A percentile compares a stretch with the other conserved stretches of the same genome.
phyloP scores from a whole-genome alignment of 176 grass and related monocot genomes.

The Saccharum officinarum region DNA sequence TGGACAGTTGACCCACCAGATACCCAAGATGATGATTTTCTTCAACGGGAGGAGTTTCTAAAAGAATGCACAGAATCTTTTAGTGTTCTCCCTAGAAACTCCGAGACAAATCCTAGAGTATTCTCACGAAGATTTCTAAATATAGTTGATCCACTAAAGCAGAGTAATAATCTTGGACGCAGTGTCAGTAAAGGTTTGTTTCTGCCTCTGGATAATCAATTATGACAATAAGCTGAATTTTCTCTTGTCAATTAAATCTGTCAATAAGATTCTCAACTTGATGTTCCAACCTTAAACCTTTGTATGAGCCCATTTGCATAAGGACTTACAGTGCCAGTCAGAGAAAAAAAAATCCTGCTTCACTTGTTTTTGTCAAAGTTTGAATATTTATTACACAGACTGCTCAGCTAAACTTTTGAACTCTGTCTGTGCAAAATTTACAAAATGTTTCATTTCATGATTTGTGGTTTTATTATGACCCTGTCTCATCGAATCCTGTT shows the following conservation, averaged over 20 bases:
- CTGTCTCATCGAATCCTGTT: not conserved
- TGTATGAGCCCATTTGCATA: not conserved
- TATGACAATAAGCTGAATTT: slow-evolving; percentile 5
- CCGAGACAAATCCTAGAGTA: slow-evolving; percentile 40
- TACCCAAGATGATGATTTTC: slow-evolving; percentile 43
- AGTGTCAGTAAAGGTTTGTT: slow-evolving; percentile 89
- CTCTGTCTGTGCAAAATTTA: not conserved
- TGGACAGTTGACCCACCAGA: slow-evolving; percentile 58
- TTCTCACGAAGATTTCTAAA: slow-evolving; percentile 83
- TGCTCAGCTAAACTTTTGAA: not conserved
- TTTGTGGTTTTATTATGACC: not conserved
- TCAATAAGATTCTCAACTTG: not conserved
- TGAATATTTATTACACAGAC: not conserved
- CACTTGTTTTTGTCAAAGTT: not conserved
- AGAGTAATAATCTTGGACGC: slow-evolving; percentile 88
- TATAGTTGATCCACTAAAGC: slow-evolving; percentile 91
- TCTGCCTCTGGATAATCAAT: slow-evolving; percentile 13
- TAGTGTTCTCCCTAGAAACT: slow-evolving; percentile 49
- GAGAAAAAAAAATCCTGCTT: not conserved
- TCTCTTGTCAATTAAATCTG: not conserved
- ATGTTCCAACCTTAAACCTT: not conserved
- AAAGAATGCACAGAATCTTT: slow-evolving; percentile 47
- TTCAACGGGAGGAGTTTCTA: slow-evolving; percentile 59
- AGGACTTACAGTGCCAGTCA: not conserved
- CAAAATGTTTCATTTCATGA: not conserved